Conservation (phyloP, 306 rosid species). For the Cucurbita moschata region DNA sequence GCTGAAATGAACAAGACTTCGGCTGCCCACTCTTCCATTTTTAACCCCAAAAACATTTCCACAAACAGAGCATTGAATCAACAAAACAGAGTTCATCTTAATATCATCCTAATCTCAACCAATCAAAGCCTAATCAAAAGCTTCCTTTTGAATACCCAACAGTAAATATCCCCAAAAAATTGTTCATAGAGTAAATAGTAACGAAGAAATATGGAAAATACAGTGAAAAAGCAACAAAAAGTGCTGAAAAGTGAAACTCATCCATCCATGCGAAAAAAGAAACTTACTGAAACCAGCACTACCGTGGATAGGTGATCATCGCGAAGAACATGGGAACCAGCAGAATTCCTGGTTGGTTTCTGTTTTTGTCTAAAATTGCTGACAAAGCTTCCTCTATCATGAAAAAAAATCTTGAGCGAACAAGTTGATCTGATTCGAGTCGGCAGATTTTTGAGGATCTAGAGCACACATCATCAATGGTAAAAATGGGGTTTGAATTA, state of each 20-base stretch:
- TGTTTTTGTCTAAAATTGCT: not conserved
- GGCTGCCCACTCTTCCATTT: not conserved
- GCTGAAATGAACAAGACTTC: too few species aligned
- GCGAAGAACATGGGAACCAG: not conserved
- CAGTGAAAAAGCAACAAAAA: not conserved
- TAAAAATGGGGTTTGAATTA: conserved; percentile 27
- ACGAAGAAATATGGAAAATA: not conserved
- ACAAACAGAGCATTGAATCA: not conserved
- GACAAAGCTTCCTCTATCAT: not conserved
- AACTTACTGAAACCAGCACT: conserved; percentile 1
- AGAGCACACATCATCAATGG: conserved; percentile 19
- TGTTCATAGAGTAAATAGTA: not conserved
- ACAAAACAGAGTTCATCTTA: not conserved
- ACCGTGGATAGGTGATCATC: not conserved
- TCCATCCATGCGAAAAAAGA: not conserved
- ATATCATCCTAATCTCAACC: not conserved
- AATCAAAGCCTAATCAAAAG: conserved; percentile 20
- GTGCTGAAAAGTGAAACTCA: not conserved
- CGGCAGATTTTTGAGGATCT: conserved; percentile 13
- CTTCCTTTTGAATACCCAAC: not conserved
- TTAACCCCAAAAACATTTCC: not conserved
- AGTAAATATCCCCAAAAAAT: not conserved
- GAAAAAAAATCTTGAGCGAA: not conserved
- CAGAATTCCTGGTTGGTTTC: not conserved
- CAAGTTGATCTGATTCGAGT: not conserved